Conservation (phyloP, 805 yeast genomes). For the Hanseniaspora clermontiae region DNA sequence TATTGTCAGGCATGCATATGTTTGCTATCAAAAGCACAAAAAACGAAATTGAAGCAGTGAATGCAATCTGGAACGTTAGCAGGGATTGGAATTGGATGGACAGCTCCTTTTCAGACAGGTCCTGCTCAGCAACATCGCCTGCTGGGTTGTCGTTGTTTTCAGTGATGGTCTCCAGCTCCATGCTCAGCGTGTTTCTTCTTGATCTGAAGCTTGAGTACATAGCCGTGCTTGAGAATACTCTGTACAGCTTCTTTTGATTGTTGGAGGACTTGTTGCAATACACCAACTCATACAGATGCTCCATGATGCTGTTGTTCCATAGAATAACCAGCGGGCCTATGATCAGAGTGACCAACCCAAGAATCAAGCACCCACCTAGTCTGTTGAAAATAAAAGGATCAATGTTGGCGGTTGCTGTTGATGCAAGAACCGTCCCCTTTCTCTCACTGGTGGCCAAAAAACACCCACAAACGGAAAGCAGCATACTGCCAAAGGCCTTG, state of each 20-base stretch:
- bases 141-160: neutral
- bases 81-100: constrained; percentile 9
- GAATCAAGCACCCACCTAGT: constrained; percentile 25
- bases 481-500: constrained; percentile 20
- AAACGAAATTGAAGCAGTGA: neutral
- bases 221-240: neutral
- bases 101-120: constrained; percentile 1
- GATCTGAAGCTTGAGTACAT: constrained; percentile 7
- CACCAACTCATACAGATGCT: constrained; percentile 3
- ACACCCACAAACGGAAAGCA: constrained; percentile 22
- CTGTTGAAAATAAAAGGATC: constrained; percentile 27
- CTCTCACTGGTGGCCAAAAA: constrained; percentile 25
- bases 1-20: neutral
- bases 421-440: constrained; percentile 22
- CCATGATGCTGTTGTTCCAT: constrained; percentile 15
- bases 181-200: constrained; percentile 8
- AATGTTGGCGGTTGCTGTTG: constrained; percentile 21
- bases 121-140: neutral
- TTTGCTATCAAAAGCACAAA: neutral
- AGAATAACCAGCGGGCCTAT: constrained; percentile 26
- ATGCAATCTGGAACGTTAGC: constrained; percentile 8
- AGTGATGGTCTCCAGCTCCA: constrained; percentile 3
- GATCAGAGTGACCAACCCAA: constrained; percentile 25
- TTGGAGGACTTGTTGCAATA: neutral
- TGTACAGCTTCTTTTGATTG: neutral